A percentile compares a stretch with the other conserved stretches of the same genome.
These are phyloP conservation scores for Dissophora ornata DNA, from an alignment of 192 early-diverging fungal genomes.

Conservation along the genomic window DNA sequence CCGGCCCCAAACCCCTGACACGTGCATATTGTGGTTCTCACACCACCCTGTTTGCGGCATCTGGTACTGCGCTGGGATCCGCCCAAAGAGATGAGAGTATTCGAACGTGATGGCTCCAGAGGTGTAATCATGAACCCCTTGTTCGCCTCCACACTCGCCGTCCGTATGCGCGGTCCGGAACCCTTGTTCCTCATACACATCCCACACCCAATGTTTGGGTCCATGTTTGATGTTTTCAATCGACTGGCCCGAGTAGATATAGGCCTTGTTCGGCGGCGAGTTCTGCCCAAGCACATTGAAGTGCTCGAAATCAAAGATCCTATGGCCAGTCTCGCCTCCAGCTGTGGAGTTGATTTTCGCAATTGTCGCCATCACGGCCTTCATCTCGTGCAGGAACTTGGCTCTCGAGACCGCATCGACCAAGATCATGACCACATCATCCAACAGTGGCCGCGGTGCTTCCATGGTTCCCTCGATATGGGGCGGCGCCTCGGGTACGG, in stretches of 20 bases:
- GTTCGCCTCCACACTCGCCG: conserved; percentile 51
- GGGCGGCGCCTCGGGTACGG: conserved; percentile 6
- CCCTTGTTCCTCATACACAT: conserved; percentile 50
- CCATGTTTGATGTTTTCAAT: conserved; percentile 38
- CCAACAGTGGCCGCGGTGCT: conserved; percentile 34
- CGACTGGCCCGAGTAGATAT: conserved; percentile 55
- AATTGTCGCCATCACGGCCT: conserved; percentile 26
- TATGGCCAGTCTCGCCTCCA: conserved; percentile 5
- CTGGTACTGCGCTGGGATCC: conserved; percentile 46
- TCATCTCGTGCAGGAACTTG: conserved; percentile 40
- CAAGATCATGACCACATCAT: conserved; percentile 53
- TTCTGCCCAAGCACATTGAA: conserved; percentile 51
- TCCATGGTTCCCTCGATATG: conserved; percentile 23
- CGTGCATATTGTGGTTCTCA: conserved; percentile 45
- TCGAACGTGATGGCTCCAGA: conserved; percentile 32
- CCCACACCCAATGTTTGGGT: conserved; percentile 52
- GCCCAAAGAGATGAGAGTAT: conserved; percentile 16
- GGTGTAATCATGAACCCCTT: conserved; percentile 31
- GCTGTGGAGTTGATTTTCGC: conserved; percentile 10
- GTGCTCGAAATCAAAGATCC: conserved; percentile 46
- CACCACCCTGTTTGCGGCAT: conserved; percentile 42
- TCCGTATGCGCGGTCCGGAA: conserved; percentile 51
- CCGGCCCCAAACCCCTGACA: conserved; percentile 27
- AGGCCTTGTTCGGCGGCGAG: conserved; percentile 56
- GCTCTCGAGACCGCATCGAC: conserved; percentile 50